Evolutionary conservation across 2,329 filamentous ascomycete genomes (phyloP), one percentile per base, ranked within the genome.

Genomic region (Didymella segeticola): DNA sequence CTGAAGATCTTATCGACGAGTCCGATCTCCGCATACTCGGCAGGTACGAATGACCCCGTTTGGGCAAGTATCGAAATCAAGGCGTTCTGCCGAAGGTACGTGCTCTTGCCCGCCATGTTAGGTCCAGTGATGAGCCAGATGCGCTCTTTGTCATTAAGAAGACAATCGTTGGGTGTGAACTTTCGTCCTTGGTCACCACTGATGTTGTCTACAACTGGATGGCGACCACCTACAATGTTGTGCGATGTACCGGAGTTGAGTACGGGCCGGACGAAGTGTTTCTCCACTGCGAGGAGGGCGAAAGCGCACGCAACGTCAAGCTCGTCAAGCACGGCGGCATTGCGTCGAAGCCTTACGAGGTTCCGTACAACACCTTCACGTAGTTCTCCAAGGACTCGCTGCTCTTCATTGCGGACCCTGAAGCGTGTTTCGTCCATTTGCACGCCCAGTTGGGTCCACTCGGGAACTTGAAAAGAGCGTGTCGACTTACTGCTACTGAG

Each of bases 71-170:
- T 91, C 1, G 91, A 92, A 63, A 98, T 96, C 45, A 99, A 82
- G 2, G 95, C 95, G 74, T 96, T 98, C 68, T 99, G 96, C 1
- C 95, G 89, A 5, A 99, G 81, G 69, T 96, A 99, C 0, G 95
- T 99, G 72, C 89, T 93, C 77, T 99, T 99, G 41, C 95, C 95
- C 1, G 89, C 95, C 95, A 99, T 99, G 76, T 99, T 99, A n/a
- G 95, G 95, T 0, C 95, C 86, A 8, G 85, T 88, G 60, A 88
- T 86, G 27, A 88, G 81, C 77, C 83, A 84, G 43, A 87, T 82
- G n/a, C 63, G 90, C 83, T 83, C 93, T 79, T 73, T 85, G 66
- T 87, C 88, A n/a, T 89, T 89, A 2, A 97, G 82, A 30, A 89
- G 80, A 74, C 91, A 96, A 76, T 97, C 90, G 66, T 98, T 98